A percentile compares a stretch with the other conserved stretches of the same genome.
phyloP scores from a whole-genome alignment of 345 rosid species.

The thale cress (Arabidopsis thaliana) region DNA sequence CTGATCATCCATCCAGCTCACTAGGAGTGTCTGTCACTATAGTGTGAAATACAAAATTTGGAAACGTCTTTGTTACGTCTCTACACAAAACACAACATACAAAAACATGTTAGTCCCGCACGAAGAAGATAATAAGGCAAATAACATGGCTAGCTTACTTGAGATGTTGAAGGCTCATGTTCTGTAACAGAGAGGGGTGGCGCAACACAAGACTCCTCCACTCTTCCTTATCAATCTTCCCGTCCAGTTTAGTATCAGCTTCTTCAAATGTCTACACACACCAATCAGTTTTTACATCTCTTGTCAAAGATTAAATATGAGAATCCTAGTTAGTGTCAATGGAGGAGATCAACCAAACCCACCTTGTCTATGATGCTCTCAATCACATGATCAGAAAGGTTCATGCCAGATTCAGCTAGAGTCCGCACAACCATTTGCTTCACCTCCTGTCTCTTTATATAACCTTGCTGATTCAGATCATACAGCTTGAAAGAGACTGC shows the following conservation, averaged over 20 bases:
- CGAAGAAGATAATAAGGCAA: not conserved
- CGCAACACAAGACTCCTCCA: slow-evolving; percentile 71
- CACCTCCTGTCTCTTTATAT: slow-evolving; percentile 79
- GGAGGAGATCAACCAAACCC: not conserved
- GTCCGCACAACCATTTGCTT: slow-evolving; percentile 77
- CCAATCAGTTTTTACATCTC: slow-evolving; percentile 22
- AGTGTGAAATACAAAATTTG: slow-evolving; percentile 82
- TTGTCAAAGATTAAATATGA: not conserved
- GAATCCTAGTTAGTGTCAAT: slow-evolving; percentile 4
- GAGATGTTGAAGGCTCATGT: slow-evolving; percentile 76
- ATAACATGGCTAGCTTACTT: slow-evolving; percentile 57
- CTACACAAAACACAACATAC: slow-evolving; percentile 46
- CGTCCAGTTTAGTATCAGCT: slow-evolving; percentile 75
- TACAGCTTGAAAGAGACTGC: slow-evolving; percentile 91
- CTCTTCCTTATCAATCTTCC: slow-evolving; percentile 80
- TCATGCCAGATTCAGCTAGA: slow-evolving; percentile 81
- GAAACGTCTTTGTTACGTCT: slow-evolving; percentile 79
- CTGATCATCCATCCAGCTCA: slow-evolving; percentile 11
- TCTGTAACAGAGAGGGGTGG: slow-evolving; percentile 74
- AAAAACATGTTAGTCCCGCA: slow-evolving; percentile 1
- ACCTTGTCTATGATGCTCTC: slow-evolving; percentile 89
- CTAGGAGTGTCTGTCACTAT: slow-evolving; percentile 44
- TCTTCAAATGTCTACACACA: slow-evolving; percentile 68
- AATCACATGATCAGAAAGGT: slow-evolving; percentile 71
- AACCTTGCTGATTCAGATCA: slow-evolving; percentile 86